Base-by-base conservation (phyloP, 1,139 yeast species). In the Starmera stellimalicola region DNA sequence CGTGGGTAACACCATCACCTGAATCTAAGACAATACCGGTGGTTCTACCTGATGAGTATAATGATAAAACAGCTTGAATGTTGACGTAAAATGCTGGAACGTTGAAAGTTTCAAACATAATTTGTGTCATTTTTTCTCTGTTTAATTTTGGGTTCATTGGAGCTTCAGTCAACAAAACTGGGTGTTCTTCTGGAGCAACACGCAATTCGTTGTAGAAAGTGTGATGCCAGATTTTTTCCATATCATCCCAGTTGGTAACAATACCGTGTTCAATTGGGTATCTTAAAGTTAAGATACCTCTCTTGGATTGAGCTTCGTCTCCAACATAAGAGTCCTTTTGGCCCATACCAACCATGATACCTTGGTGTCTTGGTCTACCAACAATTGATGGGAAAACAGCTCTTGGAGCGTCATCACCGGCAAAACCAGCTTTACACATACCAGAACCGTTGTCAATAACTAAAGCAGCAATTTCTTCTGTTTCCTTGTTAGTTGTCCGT, bases 401-500 rank as follows among this genome's bases (percentile, higher is more conserved):
- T 70, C 96, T 84, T 64, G 98, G 98, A 50, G 98, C 97, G 72
- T 91, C 98, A 64, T 91, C 98, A 73, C 98, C 98, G 77, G 98
- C 98, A 67, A 88, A 91, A 73, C 98, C 98, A 93, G 97, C 97
- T 68, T 91, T 91, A 80, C 97, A 91, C 97, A 91, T 91, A 79
- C 98, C 98, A 63, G 98, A 91, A 75, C 98, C 98, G 73, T 91
- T 91, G 68, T 91, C 98, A 70, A 91, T 91, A 73, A 91, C 98
- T 54, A 61, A 56, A 33, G 50, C 48, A 34, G 48, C 46, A 37
- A 46, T 45, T 42, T 46, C 50, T 42, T 46, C 50, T 46, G 31
- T 30, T n/a, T n/a, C n/a, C n/a, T n/a, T n/a, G n/a, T n/a, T n/a
- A n/a, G n/a, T n/a, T n/a, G n/a, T n/a, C n/a, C n/a, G n/a, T n/a